Conservation (phyloP, 2,329 filamentous ascomycete species). For the Calonectria pseudoreteaudii region DNA sequence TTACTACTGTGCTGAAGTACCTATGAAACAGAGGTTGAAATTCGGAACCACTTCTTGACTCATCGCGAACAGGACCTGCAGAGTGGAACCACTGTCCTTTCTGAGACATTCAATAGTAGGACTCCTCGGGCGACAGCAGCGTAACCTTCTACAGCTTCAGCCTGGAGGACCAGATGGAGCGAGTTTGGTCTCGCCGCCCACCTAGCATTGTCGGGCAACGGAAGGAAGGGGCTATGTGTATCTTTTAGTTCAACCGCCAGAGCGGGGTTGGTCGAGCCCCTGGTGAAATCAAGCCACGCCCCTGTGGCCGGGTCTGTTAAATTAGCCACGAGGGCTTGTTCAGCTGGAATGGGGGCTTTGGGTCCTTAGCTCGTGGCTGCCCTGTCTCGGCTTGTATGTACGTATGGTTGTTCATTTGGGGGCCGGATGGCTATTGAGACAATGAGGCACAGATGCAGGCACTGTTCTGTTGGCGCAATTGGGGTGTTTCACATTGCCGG, state of each 20-base stretch:
- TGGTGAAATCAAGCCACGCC: background rate
- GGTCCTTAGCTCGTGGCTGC: background rate
- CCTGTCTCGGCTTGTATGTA: background rate
- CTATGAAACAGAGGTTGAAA: background rate
- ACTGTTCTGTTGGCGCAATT: background rate
- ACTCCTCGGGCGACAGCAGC: background rate
- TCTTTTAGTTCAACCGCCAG: background rate
- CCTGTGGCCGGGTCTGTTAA: background rate
- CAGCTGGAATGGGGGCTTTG: background rate
- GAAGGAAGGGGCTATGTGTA: slow-evolving; percentile 6
- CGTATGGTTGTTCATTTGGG: background rate
- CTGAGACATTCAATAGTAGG: background rate
- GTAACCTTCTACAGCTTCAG: background rate
- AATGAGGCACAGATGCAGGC: background rate
- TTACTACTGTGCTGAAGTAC: no score
- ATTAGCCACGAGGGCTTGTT: background rate
- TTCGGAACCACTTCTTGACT: no score
- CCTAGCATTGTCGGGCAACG: background rate
- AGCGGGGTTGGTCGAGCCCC: background rate
- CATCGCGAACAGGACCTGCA: background rate
- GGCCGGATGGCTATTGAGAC: background rate
- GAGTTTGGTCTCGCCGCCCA: background rate
- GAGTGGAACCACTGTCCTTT: background rate
- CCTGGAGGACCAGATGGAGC: background rate
- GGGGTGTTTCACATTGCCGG: background rate